Evolutionary conservation across 2,329 filamentous ascomycete genomes (phyloP).

Genomic region (Ceratocystis lukuohia): DNA sequence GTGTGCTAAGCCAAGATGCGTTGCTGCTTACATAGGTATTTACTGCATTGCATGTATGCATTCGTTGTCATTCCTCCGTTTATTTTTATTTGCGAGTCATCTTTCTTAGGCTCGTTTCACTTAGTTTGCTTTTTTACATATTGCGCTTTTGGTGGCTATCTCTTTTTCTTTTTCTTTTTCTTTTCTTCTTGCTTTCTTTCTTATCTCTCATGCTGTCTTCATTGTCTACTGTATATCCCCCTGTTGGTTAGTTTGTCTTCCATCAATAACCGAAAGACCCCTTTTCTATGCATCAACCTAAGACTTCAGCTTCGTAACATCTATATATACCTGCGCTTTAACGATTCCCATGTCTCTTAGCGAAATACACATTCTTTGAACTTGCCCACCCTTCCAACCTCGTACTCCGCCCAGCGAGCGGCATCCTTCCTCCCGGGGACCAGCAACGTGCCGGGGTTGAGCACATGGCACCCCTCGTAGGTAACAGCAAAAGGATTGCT

Average conservation of each 20-base stretch:
- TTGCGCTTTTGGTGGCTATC: background rate
- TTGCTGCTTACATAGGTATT: slow-evolving; percentile 38
- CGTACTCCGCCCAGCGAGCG: slow-evolving; percentile 80
- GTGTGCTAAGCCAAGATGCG: slow-evolving; percentile 47
- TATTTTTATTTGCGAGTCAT: background rate
- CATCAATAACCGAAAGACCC: background rate
- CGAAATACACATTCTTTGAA: slow-evolving; percentile 50
- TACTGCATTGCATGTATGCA: background rate
- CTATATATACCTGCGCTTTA: background rate
- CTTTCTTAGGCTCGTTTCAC: background rate
- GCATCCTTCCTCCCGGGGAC: slow-evolving; percentile 54
- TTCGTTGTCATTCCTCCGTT: background rate
- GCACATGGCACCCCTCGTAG: slow-evolving; percentile 89
- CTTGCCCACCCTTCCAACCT: slow-evolving; percentile 48
- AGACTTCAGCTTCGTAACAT: background rate
- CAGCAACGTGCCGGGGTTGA: slow-evolving; percentile 77
- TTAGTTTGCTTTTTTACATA: background rate
- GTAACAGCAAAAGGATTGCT: slow-evolving; percentile 73
- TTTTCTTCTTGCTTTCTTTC: background rate
- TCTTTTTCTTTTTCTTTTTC: background rate
- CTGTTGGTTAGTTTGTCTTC: background rate
- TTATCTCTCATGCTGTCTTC: background rate
- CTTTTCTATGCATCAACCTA: background rate
- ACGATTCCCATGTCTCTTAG: background rate
- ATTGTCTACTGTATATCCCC: background rate